Percentiles rank a stretch among this genome's conserved stretches.
Evolutionary conservation across 169 alveolate species (phyloP).

Genomic region (Theileria annulata): DNA sequence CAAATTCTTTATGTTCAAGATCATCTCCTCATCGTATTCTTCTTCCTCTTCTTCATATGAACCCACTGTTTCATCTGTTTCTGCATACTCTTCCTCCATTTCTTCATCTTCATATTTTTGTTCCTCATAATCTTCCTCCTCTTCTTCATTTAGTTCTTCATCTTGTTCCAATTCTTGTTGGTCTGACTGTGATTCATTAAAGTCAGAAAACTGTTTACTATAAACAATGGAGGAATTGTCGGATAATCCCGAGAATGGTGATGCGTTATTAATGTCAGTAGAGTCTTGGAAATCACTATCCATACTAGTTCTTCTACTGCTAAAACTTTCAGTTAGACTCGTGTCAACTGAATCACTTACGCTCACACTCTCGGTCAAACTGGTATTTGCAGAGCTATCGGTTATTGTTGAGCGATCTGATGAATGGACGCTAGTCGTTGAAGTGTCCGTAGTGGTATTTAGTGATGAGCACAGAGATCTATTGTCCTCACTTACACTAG

Average conservation of each 20-base stretch:
- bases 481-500: neutral
- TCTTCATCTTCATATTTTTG: slow-evolving; percentile 1
- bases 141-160: neutral
- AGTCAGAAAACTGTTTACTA: neutral
- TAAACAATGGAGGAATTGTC: neutral
- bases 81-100: slow-evolving; percentile 3
- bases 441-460: neutral
- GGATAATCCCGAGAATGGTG: neutral
- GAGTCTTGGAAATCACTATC: neutral
- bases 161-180: neutral
- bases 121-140: neutral
- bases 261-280: neutral
- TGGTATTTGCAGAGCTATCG: neutral
- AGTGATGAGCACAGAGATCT: neutral
- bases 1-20: slow-evolving; percentile 33
- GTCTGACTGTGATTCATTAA: neutral
- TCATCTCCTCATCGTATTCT: slow-evolving; percentile 40
- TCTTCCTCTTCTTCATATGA: slow-evolving; percentile 15
- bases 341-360: neutral
- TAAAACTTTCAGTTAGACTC: neutral
- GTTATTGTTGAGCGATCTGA: neutral
- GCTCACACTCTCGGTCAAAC: neutral
- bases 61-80: slow-evolving; percentile 9
- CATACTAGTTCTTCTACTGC: neutral
- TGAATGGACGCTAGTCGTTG: neutral